A percentile compares a stretch with the other conserved stretches of the same genome.
Evolutionary conservation across 306 rosid genomes (phyloP).

Genomic region (Cicer arietinum): DNA sequence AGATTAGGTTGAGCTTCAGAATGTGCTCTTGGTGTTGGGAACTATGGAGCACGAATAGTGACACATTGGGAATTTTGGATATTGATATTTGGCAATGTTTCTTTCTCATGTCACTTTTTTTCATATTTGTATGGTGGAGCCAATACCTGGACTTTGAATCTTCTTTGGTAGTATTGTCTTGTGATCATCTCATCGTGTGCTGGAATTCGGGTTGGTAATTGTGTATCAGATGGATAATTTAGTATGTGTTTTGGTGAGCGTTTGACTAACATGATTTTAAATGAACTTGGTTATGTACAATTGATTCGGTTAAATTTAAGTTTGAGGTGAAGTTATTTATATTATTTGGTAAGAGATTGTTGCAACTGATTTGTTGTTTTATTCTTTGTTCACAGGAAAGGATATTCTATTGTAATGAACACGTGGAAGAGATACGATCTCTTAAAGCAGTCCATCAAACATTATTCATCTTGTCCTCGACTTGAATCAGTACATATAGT

Average conservation of each 20-base stretch:
- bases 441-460: conserved; percentile 83
- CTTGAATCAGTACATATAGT: conserved; percentile 81
- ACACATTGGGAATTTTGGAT: background rate
- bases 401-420: conserved; percentile 87
- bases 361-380: conserved; percentile 22
- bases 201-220: conserved; percentile 1
- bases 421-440: conserved; percentile 99
- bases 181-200: background rate
- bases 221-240: conserved; percentile 5
- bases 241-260: background rate
- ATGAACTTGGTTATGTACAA: background rate
- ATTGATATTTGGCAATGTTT: background rate
- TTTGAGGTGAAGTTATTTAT: background rate
- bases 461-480: conserved; percentile 76
- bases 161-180: background rate
- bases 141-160: background rate
- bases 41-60: no score
- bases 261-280: background rate
- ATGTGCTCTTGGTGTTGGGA: background rate
- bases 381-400: conserved; percentile 63
- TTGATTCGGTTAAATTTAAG: conserved; percentile 1
- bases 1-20: background rate
- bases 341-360: background rate
- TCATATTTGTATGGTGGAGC: background rate
- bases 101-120: conserved; percentile 22